Percentiles rank a stretch among this genome's conserved stretches.
Conservation (phyloP, 495 filamentous ascomycete species). For the Neohortaea acidophila region DNA sequence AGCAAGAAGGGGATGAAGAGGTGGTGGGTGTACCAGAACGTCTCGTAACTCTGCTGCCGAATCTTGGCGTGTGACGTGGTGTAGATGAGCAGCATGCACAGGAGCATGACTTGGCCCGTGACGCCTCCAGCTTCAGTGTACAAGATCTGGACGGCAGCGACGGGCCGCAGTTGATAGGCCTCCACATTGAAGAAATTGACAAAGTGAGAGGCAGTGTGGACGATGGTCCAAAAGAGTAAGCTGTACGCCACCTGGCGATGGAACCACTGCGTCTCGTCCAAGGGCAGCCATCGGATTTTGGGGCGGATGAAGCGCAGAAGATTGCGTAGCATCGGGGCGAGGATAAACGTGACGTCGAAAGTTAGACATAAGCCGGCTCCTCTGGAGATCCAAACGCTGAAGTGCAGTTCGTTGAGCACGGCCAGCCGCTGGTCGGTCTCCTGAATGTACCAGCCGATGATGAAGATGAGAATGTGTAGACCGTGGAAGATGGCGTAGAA, state of each 20-base stretch:
- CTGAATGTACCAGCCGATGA: constrained; percentile 80
- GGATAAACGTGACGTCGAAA: constrained; percentile 72
- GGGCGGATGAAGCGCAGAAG: constrained; percentile 69
- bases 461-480: constrained; percentile 66
- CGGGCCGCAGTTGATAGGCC: constrained; percentile 61
- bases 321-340: constrained; percentile 90
- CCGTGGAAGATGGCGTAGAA: constrained; percentile 84
- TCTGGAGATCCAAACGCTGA: constrained; percentile 90
- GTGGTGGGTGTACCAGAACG: constrained; percentile 99
- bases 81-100: constrained; percentile 98
- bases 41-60: constrained; percentile 91
- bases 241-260: constrained; percentile 90
- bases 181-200: constrained; percentile 98
- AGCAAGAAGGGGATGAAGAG: constrained; percentile 93
- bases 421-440: constrained; percentile 46
- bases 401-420: constrained; percentile 64
- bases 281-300: constrained; percentile 71
- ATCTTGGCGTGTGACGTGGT: constrained; percentile 89
- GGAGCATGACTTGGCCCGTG: constrained; percentile 92
- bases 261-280: constrained; percentile 94
- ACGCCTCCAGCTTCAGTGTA: constrained; percentile 80
- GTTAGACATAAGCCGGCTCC: constrained; percentile 73
- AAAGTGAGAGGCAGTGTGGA: constrained; percentile 73
- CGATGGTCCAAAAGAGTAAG: constrained; percentile 62
- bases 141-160: constrained; percentile 81